phyloP scores from a whole-genome alignment of 2,329 filamentous ascomycete genomes.

The Colletotrichum aenigma region DNA sequence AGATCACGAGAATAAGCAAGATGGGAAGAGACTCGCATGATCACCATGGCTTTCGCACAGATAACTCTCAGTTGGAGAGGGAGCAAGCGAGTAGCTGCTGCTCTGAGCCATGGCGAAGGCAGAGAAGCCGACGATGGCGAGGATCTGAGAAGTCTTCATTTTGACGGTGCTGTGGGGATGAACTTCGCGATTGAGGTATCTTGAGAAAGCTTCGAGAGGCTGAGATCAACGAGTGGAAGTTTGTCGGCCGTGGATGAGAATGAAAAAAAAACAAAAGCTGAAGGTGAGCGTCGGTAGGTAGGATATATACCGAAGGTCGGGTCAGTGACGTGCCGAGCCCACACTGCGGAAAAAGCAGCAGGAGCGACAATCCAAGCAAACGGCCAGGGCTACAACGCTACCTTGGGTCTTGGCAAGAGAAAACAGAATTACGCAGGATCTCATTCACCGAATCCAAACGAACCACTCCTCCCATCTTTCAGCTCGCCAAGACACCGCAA shows the following conservation, averaged over 20 bases:
- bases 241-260: neutral
- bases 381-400: neutral
- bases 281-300: neutral
- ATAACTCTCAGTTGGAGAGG: slow-evolving; percentile 25
- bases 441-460: neutral
- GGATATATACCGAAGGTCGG: neutral
- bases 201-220: neutral
- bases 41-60: too few relatives aligned
- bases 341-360: neutral
- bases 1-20: too few relatives aligned
- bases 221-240: neutral
- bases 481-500: slow-evolving; percentile 5
- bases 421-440: neutral
- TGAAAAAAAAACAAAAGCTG: fast-evolving
- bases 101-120: slow-evolving; percentile 2
- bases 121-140: slow-evolving; percentile 15
- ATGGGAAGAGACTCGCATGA: too few relatives aligned
- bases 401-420: neutral
- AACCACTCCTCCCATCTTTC: neutral
- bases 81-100: slow-evolving; percentile 18
- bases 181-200: neutral
- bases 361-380: neutral
- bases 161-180: neutral
- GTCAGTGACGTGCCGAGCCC: neutral
- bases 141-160: slow-evolving; percentile 17